Evolutionary conservation across 208 protist genomes (phyloP).

Genomic region (Wallacemonas rigidus): DNA sequence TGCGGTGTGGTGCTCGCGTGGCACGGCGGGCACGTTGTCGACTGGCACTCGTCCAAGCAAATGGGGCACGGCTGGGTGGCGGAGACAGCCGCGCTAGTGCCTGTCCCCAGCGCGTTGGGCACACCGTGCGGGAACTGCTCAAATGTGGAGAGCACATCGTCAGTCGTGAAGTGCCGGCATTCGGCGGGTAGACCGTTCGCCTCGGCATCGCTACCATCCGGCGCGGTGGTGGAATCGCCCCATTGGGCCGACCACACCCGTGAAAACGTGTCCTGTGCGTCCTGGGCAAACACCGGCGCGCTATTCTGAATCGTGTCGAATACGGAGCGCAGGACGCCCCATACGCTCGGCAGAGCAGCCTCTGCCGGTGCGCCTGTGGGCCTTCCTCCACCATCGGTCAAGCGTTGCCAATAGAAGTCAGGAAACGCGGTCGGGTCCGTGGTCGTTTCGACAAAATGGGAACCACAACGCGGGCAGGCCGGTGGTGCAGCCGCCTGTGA

Average conservation of each 20-base stretch:
- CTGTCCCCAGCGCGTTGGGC: background rate
- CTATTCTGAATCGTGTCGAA: constrained; percentile 1
- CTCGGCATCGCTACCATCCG: background rate
- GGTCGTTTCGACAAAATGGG: background rate
- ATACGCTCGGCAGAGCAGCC: background rate
- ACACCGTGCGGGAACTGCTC: constrained; percentile 12
- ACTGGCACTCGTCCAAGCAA: constrained; percentile 27
- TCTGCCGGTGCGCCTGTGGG: too few relatives aligned
- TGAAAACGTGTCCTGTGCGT: background rate
- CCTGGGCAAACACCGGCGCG: background rate
- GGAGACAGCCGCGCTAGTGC: background rate
- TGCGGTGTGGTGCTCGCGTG: constrained; percentile 5
- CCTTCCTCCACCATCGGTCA: background rate
- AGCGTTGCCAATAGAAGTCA: background rate
- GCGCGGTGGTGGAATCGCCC: background rate
- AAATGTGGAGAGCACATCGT: constrained; percentile 12
- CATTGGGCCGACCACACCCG: background rate
- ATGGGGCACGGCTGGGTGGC: constrained; percentile 5
- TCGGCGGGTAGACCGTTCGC: background rate
- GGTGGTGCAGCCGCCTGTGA: background rate
- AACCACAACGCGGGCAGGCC: background rate
- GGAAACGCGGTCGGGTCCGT: background rate
- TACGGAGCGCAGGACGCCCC: background rate
- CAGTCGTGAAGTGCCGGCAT: constrained; percentile 4
- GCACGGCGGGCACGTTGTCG: background rate